Conservation (phyloP, 345 rosid species). For the Pugionium dolabratum region DNA sequence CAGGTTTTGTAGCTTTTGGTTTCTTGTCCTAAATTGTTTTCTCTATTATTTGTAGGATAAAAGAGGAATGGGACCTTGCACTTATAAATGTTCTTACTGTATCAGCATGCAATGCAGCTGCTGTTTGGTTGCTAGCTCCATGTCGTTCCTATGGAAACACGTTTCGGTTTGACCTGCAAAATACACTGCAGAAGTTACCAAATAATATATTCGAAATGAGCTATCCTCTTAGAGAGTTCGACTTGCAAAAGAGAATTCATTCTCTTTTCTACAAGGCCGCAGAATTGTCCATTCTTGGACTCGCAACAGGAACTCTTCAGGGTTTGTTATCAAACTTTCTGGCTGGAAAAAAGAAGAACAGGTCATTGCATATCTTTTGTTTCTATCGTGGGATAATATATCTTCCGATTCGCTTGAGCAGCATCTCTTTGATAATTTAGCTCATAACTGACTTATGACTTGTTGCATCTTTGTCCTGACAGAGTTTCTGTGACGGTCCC, state of each 20-base stretch:
- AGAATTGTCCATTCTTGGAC: conserved; percentile 78
- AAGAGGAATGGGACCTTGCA: conserved; percentile 95
- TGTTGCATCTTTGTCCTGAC: conserved; percentile 27
- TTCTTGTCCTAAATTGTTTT: conserved; percentile 25
- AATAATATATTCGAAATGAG: conserved; percentile 90
- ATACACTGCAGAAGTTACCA: conserved; percentile 92
- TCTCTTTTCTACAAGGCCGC: conserved; percentile 87
- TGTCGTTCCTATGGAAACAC: conserved; percentile 94
- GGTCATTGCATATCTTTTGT: conserved; percentile 46
- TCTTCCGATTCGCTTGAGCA: background rate
- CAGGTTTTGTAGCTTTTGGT: conserved; percentile 13
- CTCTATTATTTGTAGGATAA: conserved; percentile 53
- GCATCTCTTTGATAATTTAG: background rate
- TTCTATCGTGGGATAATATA: background rate
- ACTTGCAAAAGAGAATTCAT: conserved; percentile 80
- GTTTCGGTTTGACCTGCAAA: conserved; percentile 85
- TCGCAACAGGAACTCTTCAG: conserved; percentile 74
- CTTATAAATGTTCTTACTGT: conserved; percentile 78
- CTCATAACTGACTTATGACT: conserved; percentile 3
- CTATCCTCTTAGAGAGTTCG: conserved; percentile 87
- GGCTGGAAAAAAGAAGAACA: conserved; percentile 71
- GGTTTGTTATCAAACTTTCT: conserved; percentile 73
- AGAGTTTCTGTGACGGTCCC: conserved; percentile 87
- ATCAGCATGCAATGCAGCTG: conserved; percentile 80
- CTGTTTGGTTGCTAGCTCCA: conserved; percentile 93